A percentile compares a stretch with the other conserved stretches of the same genome.
Conservation (phyloP, 352 stramenopile genomes). For the Aphanomyces invadans region DNA sequence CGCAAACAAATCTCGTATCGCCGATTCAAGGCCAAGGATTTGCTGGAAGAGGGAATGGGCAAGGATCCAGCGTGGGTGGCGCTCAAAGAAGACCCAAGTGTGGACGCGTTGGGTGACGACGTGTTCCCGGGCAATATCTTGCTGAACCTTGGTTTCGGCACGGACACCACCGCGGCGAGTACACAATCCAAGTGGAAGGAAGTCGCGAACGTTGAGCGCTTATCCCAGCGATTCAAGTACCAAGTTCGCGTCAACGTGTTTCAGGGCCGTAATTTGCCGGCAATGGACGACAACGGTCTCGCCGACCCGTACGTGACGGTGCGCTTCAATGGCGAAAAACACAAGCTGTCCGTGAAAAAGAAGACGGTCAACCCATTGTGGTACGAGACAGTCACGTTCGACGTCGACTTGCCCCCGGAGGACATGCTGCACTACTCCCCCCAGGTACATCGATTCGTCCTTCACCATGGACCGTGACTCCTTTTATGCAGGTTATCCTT, state of each 20-base stretch:
- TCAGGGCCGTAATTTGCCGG: slow-evolving; percentile 64
- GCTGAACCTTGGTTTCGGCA: slow-evolving; percentile 69
- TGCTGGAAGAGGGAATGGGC: slow-evolving; percentile 54
- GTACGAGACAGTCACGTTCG: slow-evolving; percentile 84
- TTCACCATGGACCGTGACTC: no score
- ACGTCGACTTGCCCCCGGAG: slow-evolving; percentile 71
- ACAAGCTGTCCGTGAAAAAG: slow-evolving; percentile 63
- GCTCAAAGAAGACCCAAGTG: slow-evolving; percentile 71
- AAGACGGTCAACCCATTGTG: slow-evolving; percentile 75
- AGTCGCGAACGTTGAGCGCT: slow-evolving; percentile 46
- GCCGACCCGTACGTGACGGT: slow-evolving; percentile 81
- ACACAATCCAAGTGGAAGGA: slow-evolving; percentile 22
- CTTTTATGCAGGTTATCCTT: slow-evolving; percentile 56
- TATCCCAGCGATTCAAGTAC: slow-evolving; percentile 69
- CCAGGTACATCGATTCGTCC: no score
- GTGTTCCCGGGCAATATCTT: slow-evolving; percentile 79
- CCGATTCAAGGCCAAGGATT: slow-evolving; percentile 66
- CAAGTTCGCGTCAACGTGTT: slow-evolving; percentile 82
- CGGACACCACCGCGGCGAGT: slow-evolving; percentile 50
- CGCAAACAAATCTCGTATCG: slow-evolving; percentile 69
- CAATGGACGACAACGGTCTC: slow-evolving; percentile 77
- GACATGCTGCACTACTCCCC: slow-evolving; percentile 61
- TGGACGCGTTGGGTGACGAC: slow-evolving; percentile 68
- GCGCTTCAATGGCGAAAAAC: slow-evolving; percentile 75
- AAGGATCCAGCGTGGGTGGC: slow-evolving; percentile 56